Evolutionary conservation across 306 rosid species (phyloP), one percentile per base, ranked within the genome.

Genomic region (Corylus heterophylla): DNA sequence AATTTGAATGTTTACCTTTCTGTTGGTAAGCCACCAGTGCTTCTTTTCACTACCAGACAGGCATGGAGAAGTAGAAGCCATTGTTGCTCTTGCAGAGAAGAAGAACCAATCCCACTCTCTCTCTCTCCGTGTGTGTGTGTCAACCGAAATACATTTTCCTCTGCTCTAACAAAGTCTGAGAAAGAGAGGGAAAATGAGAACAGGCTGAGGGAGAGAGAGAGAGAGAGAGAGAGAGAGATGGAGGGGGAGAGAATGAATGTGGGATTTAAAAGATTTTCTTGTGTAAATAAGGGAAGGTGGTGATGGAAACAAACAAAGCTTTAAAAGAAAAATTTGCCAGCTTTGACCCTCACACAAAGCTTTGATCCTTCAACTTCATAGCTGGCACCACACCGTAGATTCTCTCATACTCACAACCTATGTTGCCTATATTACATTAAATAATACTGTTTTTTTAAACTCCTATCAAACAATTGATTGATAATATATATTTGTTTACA

Each of bases 1-100:
- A 42, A 42, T 10, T 12, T 12, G 20, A 47, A 35, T 48, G 18
- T 31, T 76, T 78, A 96, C 99, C 97, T 86, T 93, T 71, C 96
- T 78, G 78, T 89, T 96, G 77, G 89, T 88, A 17, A 91, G 93
- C 99, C 99, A 96, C 99, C 99, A 96, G 88, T 88, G 97, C 69
- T 90, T 95, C 87, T 90, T 95, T 75, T 93, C 96, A 63, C 85
- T 68, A 16, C 87, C 47, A 12, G 83, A 59, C 8, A 68, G 84
- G 56, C 80, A 83, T 66, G 83, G 93, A 78, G 96, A 62, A n/a
- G 88, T 71, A 51, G 88, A 86, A 1, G 90, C 89, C 97, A 93
- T 89, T 81, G 78, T 78, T 37, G 68, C 10, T 62, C 17, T 49
- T 35, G 75, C 3, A 51, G 55, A 78, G 55, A 78, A 42, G 89